Conservation (phyloP, 139 green algal species). For the Penium margaritaceum region DNA sequence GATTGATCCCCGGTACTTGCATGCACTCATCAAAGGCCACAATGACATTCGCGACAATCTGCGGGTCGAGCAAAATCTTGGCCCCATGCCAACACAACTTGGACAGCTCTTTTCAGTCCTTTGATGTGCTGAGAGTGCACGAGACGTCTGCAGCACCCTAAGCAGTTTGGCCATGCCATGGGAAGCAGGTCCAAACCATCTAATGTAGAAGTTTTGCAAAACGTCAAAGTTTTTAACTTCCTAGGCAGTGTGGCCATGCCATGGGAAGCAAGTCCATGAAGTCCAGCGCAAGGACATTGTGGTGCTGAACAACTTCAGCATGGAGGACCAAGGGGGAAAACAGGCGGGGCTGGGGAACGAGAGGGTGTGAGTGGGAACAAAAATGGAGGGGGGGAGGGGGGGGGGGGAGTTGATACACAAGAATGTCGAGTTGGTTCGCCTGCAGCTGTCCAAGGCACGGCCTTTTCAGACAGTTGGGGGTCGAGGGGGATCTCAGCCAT, state of each 20-base stretch:
- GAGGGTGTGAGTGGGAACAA: no score
- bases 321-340: no score
- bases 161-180: constrained; percentile 76
- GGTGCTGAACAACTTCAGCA: no score
- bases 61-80: constrained; percentile 93
- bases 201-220: no score
- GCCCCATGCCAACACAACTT: constrained; percentile 78
- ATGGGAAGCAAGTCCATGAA: constrained; percentile 90
- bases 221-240: constrained; percentile 95
- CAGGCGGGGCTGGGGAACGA: no score
- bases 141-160: constrained; percentile 81
- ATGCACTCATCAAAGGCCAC: constrained; percentile 73
- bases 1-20: no score
- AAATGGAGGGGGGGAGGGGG: no score
- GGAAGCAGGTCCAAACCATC: constrained; percentile 69
- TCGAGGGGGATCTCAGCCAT: not conserved
- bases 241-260: no score
- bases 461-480: not conserved
- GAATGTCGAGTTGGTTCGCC: no score
- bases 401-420: no score
- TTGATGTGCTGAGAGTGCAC: constrained; percentile 88
- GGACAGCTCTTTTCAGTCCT: constrained; percentile 63
- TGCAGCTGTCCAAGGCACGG: no score
- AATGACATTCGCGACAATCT: constrained; percentile 89
- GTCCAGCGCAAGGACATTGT: no score